These are phyloP conservation scores for Luffa acutangula DNA, from an alignment of 306 rosid genomes.

Conservation along the genomic window DNA sequence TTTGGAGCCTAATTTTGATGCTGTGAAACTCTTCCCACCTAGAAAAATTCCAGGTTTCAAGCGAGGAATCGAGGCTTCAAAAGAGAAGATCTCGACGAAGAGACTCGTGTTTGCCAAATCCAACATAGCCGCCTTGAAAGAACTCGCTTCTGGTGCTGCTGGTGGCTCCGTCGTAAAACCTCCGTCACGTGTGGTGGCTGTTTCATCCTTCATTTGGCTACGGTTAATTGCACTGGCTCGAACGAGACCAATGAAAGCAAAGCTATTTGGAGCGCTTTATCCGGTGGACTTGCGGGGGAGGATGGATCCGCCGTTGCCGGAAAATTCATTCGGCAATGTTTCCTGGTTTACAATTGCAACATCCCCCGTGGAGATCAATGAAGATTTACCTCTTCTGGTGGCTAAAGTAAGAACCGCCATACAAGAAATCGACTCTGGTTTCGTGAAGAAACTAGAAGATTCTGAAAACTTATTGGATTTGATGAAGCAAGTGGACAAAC, in stretches of 20 bases:
- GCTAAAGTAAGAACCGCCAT: conserved; percentile 12
- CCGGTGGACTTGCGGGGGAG: conserved; percentile 27
- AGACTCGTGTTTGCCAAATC: conserved; percentile 18
- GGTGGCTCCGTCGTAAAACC: neutral
- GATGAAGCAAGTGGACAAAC: conserved; percentile 3
- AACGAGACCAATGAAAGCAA: neutral
- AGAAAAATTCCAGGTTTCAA: conserved; percentile 3
- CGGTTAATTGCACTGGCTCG: conserved; percentile 14
- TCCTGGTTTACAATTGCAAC: conserved; percentile 6
- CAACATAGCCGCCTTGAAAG: conserved; percentile 3
- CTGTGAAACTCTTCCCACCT: conserved; percentile 25
- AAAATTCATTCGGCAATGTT: conserved; percentile 23
- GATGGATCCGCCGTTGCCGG: conserved; percentile 24
- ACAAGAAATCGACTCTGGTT: neutral
- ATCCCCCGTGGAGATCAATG: neutral
- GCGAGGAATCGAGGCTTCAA: neutral
- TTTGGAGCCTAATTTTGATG: conserved; percentile 1
- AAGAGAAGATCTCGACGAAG: conserved; percentile 9
- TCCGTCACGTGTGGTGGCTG: conserved; percentile 31
- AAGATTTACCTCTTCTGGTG: conserved; percentile 3
- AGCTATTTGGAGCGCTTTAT: conserved; percentile 6
- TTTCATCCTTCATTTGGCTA: conserved; percentile 29
- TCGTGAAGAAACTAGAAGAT: conserved; percentile 1
- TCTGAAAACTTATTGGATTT: neutral
- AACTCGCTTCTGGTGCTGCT: neutral